Conservation (phyloP, 352 stramenopile species). For the Phytophthora cajani region DNA sequence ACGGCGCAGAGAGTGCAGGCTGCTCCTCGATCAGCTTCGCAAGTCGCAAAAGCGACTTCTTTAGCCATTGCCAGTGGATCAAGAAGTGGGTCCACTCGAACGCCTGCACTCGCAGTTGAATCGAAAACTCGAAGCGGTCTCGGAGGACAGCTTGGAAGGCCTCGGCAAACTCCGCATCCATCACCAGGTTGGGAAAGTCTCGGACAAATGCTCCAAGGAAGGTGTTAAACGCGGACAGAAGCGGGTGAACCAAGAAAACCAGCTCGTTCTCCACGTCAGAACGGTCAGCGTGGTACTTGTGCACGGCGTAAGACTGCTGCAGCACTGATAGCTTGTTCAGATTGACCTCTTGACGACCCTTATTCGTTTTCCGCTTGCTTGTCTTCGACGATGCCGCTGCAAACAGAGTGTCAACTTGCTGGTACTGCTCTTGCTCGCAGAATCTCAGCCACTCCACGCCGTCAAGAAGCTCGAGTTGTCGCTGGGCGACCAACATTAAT, state of each 20-base stretch:
- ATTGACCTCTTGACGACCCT: constrained; percentile 35
- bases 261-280: constrained; percentile 78
- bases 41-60: constrained; percentile 63
- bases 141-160: constrained; percentile 53
- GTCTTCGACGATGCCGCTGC: constrained; percentile 11
- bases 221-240: constrained; percentile 66
- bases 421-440: constrained; percentile 74
- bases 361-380: constrained; percentile 28
- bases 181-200: constrained; percentile 3
- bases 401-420: constrained; percentile 54
- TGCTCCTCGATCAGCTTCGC: constrained; percentile 29
- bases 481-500: constrained; percentile 44
- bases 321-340: constrained; percentile 65
- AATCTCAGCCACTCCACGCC: constrained; percentile 75
- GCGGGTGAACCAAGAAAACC: constrained; percentile 74
- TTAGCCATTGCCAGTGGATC: constrained; percentile 83
- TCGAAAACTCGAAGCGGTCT: constrained; percentile 81
- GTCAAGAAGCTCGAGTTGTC: constrained; percentile 61
- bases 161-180: constrained; percentile 21
- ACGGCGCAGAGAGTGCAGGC: constrained; percentile 6
- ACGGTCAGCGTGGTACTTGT: constrained; percentile 76
- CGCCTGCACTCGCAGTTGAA: constrained; percentile 57
- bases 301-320: constrained; percentile 86
- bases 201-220: constrained; percentile 47
- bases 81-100: constrained; percentile 87